These are phyloP conservation scores for Asparagopsis taxiformis DNA, from an alignment of 31 red algal species.

Conservation along the genomic window DNA sequence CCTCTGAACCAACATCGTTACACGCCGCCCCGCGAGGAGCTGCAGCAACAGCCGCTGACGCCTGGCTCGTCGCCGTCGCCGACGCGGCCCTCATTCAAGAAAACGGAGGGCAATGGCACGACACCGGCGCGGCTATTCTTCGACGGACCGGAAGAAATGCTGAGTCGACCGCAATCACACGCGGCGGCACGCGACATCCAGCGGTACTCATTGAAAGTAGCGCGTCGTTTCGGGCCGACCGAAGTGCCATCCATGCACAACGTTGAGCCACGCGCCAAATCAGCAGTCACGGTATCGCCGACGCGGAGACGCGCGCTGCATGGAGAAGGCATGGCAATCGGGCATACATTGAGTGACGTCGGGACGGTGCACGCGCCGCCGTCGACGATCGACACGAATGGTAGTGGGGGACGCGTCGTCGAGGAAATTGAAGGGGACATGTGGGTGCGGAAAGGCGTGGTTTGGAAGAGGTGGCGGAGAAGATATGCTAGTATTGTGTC, in stretches of 20 bases:
- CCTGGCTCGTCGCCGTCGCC: slow-evolving; percentile 35
- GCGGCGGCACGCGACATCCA: slow-evolving; percentile 69
- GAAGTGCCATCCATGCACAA: slow-evolving; percentile 5
- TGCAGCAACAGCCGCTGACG: slow-evolving; percentile 8
- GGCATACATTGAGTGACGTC: slow-evolving; percentile 17
- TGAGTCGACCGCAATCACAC: slow-evolving; percentile 58
- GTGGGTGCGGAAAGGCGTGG: slow-evolving; percentile 68
- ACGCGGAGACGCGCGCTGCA: slow-evolving; percentile 18
- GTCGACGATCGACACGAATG: slow-evolving; percentile 66
- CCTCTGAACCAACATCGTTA: slow-evolving; percentile 4
- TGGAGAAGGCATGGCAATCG: slow-evolving; percentile 17
- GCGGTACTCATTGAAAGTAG: slow-evolving; percentile 65
- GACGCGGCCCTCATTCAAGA: slow-evolving; percentile 17
- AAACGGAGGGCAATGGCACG: neutral
- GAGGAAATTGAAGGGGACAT: slow-evolving; percentile 77
- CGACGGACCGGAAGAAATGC: slow-evolving; percentile 67
- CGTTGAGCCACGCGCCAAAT: slow-evolving; percentile 40
- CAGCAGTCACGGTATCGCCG: slow-evolving; percentile 58
- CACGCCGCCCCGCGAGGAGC: slow-evolving; percentile 26
- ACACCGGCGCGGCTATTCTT: slow-evolving; percentile 50
- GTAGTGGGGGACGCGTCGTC: slow-evolving; percentile 59
- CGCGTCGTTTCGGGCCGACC: slow-evolving; percentile 36
- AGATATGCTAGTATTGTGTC: slow-evolving; percentile 75
- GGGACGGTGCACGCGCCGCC: slow-evolving; percentile 27
- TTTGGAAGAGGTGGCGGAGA: slow-evolving; percentile 74